Evolutionary conservation across 1,284 basidiomycete genomes (phyloP), one percentile per base, ranked within the genome.

Genomic region (Abortiporus biennis): DNA sequence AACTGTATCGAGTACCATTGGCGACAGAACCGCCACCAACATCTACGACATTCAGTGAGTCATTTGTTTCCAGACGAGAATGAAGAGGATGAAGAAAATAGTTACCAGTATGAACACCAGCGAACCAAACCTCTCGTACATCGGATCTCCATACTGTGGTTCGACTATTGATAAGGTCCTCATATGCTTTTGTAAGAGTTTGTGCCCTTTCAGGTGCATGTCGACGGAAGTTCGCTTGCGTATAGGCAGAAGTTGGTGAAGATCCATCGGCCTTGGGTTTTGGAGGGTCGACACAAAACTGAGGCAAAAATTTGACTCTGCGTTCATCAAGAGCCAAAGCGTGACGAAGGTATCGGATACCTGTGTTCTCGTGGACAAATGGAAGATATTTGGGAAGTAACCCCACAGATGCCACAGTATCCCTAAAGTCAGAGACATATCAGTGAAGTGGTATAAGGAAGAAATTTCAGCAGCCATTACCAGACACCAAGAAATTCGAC

Each of bases 271-370:
- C 9, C 17, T 15, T 21, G 20, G 15, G 42, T 35, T 43, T 36
- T 22, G 11, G 21, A 13, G 39, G 39, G 19, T 42, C 44, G 25
- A 42, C 29, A 34, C 43, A 45, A 15, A 38, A 65, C 29, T 69
- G 62, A 0, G 67, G 67, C 34, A 62, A 52, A 40, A 69, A 69
- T 36, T 69, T 68, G 35, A 67, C 43, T 3, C 64, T 59, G 22
- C 49, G 53, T 43, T 67, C 65, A 36, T 69, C 66, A 6, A 69
- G 56, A 20, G 66, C 64, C 4, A 68, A 58, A 0, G 66, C 66
- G 23, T 70, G 68, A n/a, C 67, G 58, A 33, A 64, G 63, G 38
- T 44, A 45, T 9, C 42, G 38, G 16, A 50, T 41, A 21, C 32
- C 33, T n/a, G 24, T 42, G 21, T 40, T 44, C 41, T 38, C 31